Evolutionary conservation across 495 filamentous ascomycete genomes (phyloP).

Genomic region (Penicillium pancosmium): DNA sequence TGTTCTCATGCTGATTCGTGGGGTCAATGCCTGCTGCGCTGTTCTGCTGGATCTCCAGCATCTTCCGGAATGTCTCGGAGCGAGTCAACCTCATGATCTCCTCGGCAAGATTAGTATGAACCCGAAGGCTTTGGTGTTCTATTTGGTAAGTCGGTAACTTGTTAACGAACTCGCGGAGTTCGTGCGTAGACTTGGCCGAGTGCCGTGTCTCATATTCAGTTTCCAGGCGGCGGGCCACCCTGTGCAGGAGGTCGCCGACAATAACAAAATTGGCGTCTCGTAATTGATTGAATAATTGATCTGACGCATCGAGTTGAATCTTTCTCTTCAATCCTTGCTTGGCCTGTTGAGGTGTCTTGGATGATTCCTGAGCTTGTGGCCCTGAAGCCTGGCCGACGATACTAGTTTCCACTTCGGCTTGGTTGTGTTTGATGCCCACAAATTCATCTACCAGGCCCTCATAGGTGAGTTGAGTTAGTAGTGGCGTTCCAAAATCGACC

Average conservation of each 20-base stretch:
- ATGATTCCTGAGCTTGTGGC: constrained; percentile 54
- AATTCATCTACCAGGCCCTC: constrained; percentile 95
- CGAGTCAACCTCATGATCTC: constrained; percentile 92
- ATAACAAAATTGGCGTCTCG: constrained; percentile 95
- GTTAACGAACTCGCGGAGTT: constrained; percentile 89
- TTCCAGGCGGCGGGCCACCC: constrained; percentile 84
- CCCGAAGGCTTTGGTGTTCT: constrained; percentile 87
- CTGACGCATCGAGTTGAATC: constrained; percentile 84
- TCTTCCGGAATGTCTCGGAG: constrained; percentile 82
- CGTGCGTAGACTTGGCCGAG: constrained; percentile 80
- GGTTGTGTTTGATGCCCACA: constrained; percentile 84
- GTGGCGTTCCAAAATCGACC: constrained; percentile 85
- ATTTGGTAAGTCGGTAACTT: constrained; percentile 90
- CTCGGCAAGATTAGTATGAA: constrained; percentile 89
- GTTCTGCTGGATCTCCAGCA: constrained; percentile 94
- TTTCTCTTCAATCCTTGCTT: constrained; percentile 80
- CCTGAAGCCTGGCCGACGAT: constrained; percentile 75
- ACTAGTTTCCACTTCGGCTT: constrained; percentile 90
- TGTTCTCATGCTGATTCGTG: constrained; percentile 80
- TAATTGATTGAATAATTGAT: constrained; percentile 85
- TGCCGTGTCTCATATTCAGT: constrained; percentile 90
- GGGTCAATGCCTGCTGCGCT: constrained; percentile 90
- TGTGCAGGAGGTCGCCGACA: constrained; percentile 85
- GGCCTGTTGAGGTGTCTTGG: constrained; percentile 54
- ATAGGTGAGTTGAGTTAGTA: constrained; percentile 95